These are phyloP conservation scores for Isoetes engelmannii DNA, from an alignment of 83 land plant species.

Conservation along the genomic window DNA sequence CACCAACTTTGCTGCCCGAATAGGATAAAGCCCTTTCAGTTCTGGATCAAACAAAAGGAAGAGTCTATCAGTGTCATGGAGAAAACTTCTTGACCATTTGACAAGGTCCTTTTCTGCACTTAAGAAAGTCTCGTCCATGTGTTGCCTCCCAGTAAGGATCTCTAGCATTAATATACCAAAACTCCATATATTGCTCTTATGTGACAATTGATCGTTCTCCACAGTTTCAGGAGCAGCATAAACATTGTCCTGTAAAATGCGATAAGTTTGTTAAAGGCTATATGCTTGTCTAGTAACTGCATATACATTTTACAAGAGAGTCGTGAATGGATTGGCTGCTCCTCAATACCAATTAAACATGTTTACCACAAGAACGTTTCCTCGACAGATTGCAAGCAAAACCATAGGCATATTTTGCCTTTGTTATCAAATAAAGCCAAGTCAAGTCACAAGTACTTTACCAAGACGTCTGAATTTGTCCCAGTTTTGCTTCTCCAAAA, in stretches of 20 bases:
- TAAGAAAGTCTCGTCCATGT: slow-evolving; percentile 50
- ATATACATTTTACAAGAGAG: too few relatives aligned
- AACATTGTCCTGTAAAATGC: slow-evolving; percentile 34
- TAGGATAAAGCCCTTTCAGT: slow-evolving; percentile 59
- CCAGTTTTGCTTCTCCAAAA: slow-evolving; percentile 24
- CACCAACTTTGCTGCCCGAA: slow-evolving; percentile 49
- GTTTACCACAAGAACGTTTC: too few relatives aligned
- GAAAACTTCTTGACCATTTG: slow-evolving; percentile 63
- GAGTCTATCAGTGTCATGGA: slow-evolving; percentile 59
- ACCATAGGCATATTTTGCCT: too few relatives aligned
- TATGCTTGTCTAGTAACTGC: too few relatives aligned
- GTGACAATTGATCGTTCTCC: slow-evolving; percentile 50
- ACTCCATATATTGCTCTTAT: slow-evolving; percentile 86
- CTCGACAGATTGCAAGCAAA: too few relatives aligned
- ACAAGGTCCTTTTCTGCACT: slow-evolving; percentile 66
- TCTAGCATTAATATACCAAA: slow-evolving; percentile 91
- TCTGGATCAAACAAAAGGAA: slow-evolving; percentile 72
- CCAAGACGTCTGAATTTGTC: too few relatives aligned
- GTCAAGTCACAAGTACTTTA: too few relatives aligned
- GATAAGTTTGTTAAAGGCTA: too few relatives aligned
- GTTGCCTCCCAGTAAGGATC: slow-evolving; percentile 74
- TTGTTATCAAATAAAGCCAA: too few relatives aligned
- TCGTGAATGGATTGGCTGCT: too few relatives aligned
- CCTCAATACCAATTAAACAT: too few relatives aligned
- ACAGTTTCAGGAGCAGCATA: slow-evolving; percentile 61